Evolutionary conservation across 2,329 filamentous ascomycete species (phyloP).

Genomic region (Xylaria sp.): DNA sequence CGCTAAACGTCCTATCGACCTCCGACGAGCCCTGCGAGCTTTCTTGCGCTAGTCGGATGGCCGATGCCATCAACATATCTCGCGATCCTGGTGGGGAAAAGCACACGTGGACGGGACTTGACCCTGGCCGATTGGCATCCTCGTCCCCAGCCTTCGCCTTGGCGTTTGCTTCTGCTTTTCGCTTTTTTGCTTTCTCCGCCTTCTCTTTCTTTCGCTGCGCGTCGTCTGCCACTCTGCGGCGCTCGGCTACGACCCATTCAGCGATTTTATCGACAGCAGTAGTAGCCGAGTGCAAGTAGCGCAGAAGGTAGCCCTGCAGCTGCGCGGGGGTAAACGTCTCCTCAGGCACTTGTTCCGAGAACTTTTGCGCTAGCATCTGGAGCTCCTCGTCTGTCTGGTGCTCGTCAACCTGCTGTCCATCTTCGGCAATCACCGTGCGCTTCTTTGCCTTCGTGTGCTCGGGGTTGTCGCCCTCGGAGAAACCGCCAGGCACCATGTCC

Average conservation of each 20-base stretch:
- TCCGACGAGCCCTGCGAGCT: not conserved
- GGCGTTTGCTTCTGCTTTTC: not conserved
- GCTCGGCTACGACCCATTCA: slow-evolving; percentile 15
- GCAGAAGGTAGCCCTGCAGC: slow-evolving; percentile 60
- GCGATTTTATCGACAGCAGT: slow-evolving; percentile 16
- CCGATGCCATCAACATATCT: no score
- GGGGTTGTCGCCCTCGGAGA: not conserved
- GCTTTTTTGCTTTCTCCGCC: not conserved
- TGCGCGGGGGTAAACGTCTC: slow-evolving; percentile 60
- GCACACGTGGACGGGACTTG: not conserved
- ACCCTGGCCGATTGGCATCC: not conserved
- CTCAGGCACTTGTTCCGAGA: slow-evolving; percentile 63
- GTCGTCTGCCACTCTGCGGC: not conserved
- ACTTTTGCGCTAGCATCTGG: slow-evolving; percentile 60
- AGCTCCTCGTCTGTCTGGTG: slow-evolving; percentile 43
- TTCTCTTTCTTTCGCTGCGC: not conserved
- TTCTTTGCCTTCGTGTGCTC: not conserved
- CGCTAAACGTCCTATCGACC: not conserved
- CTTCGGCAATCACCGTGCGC: slow-evolving; percentile 2
- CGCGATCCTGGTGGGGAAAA: not conserved
- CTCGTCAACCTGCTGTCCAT: slow-evolving; percentile 1
- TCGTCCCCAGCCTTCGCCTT: not conserved
- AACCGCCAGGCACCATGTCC: slow-evolving; percentile 41
- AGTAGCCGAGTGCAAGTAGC: slow-evolving; percentile 43
- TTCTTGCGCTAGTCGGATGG: no score